These are phyloP conservation scores for Trichomonas vaginalis DNA, from an alignment of 208 protist genomes.

Conservation along the genomic window DNA sequence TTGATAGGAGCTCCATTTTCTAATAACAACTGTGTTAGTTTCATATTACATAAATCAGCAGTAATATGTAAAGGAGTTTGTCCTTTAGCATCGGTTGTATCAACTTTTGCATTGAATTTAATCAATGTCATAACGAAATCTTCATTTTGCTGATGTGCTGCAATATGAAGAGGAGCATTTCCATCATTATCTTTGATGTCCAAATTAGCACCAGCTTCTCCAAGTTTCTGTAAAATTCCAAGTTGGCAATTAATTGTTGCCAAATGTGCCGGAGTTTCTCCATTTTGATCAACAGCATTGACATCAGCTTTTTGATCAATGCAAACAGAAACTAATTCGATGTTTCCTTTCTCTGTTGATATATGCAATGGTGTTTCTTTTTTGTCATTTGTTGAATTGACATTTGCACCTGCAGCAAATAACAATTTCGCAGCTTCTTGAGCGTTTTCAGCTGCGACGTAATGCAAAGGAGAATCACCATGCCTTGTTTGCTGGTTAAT, in stretches of 20 bases:
- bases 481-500: not conserved
- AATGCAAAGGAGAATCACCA: not conserved
- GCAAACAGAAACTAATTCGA: not conserved
- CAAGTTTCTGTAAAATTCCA: not conserved
- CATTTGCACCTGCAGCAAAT: not conserved
- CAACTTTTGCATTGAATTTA: not conserved
- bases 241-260: not conserved
- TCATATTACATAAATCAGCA: not conserved
- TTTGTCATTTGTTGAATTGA: not conserved
- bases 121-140: not conserved
- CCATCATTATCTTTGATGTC: not conserved
- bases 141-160: not conserved
- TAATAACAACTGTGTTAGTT: not conserved
- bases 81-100: not conserved
- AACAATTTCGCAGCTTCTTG: not conserved
- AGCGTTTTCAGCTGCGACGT: not conserved
- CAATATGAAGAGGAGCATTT: not conserved
- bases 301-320: constrained; percentile 15
- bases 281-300: not conserved
- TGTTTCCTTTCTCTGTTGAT: not conserved
- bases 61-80: not conserved
- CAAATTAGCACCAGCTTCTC: not conserved
- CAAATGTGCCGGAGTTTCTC: not conserved
- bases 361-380: not conserved
- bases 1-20: not conserved